A percentile compares a stretch with the other conserved stretches of the same genome.
phyloP scores from a whole-genome alignment of 805 yeast species.

The Komagataella mondaviorum region DNA sequence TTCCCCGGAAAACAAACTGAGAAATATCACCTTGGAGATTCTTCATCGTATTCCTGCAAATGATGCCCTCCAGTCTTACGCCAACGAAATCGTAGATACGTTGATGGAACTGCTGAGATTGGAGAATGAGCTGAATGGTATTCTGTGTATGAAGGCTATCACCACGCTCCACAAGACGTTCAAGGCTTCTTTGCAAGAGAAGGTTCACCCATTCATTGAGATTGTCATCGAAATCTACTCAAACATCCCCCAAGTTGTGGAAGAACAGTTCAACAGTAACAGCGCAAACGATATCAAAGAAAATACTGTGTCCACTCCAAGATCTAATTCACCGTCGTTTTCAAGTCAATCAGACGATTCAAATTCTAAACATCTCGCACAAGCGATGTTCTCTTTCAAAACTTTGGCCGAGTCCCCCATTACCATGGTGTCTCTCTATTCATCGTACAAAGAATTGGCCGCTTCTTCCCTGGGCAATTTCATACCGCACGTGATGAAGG shows the following conservation, averaged over 20 bases:
- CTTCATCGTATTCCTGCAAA: conserved; percentile 73
- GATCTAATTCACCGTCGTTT: conserved; percentile 27
- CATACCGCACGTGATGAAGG: conserved; percentile 67
- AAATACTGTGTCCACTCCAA: conserved; percentile 17
- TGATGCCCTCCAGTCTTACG: conserved; percentile 65
- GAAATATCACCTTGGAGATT: conserved; percentile 67
- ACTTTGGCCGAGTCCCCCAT: conserved; percentile 94
- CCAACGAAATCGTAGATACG: conserved; percentile 42
- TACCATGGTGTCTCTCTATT: conserved; percentile 83
- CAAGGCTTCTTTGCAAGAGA: conserved; percentile 49
- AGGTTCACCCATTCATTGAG: conserved; percentile 69
- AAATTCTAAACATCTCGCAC: conserved; percentile 36
- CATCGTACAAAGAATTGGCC: conserved; percentile 71
- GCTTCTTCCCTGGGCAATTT: conserved; percentile 60
- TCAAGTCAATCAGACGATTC: conserved; percentile 26
- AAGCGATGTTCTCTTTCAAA: conserved; percentile 74
- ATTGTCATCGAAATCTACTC: conserved; percentile 65
- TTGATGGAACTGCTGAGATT: conserved; percentile 45
- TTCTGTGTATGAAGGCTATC: conserved; percentile 75
- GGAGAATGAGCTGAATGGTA: conserved; percentile 95
- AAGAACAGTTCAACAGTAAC: conserved; percentile 42
- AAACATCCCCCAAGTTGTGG: conserved; percentile 66
- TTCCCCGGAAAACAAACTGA: conserved; percentile 64
- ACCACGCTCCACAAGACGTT: conserved; percentile 80
- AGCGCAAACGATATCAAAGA: conserved; percentile 2